Evolutionary conservation across 257 asterid species (phyloP), one percentile per base, ranked within the genome.

Genomic region (Striga asiatica): DNA sequence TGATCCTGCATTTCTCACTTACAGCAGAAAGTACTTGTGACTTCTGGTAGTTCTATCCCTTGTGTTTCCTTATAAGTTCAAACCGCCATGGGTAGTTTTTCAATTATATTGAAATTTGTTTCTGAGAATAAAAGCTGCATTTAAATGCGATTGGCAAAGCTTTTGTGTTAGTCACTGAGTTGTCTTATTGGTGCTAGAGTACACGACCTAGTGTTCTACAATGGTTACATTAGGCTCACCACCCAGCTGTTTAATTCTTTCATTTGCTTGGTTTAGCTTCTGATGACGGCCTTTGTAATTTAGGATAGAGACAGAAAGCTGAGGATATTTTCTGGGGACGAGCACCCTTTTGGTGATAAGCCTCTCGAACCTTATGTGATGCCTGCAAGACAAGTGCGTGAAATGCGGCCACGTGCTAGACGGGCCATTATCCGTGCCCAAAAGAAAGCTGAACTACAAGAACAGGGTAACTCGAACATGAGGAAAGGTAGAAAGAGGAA

Each of bases 371-470:
- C 81, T 19, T 82, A 75, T 42, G 71, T 60, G 67, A 91, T 87
- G 97, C 95, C 98, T 27, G 80, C 77, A 22, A 74, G 97, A 53
- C 87, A 84, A 72, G 95, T 92, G 50, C 89, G 94, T 25, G 97
- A 92, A 72, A 61, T 92, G 88, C 78, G 98, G 4, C 97, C 98
- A 4, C 94, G 93, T 48, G 85, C 76, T 10, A 76, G 88, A 50
- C 77, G 97, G 35, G 97, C 97, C 32, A 65, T 82, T 85, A 82
- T 91, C 52, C 85, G 98, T 52, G 98, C 94, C 66, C 88, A 87
- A 61, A 87, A 80, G 85, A 91, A 87, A 76, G 93, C 92, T 2
- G 95, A 84, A 62, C 86, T 78, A 53, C 84, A 78, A 68, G 77
- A 77, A 54, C 73, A 71, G 41, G 81, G 73, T 22, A 41, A 12